Percentiles rank a stretch among this genome's conserved stretches.
These are phyloP conservation scores for Berkeleyomyces rouxiae DNA, from an alignment of 2,329 filamentous ascomycete genomes.

Conservation along the genomic window DNA sequence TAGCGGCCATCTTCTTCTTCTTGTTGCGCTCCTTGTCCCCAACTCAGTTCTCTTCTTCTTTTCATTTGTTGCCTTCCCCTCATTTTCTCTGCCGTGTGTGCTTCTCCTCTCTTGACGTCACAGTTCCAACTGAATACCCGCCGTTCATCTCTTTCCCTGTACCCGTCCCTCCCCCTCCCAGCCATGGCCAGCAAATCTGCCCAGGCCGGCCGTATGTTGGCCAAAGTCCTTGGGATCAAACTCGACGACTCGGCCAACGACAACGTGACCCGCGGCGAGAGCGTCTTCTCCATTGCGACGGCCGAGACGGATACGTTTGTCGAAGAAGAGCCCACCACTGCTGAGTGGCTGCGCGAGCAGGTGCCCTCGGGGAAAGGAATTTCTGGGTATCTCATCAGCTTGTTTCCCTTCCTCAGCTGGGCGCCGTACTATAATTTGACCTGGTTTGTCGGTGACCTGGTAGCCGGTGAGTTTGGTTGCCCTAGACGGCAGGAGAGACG, in stretches of 20 bases:
- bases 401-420: slow-evolving; percentile 88
- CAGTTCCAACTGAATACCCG: not conserved
- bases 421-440: slow-evolving; percentile 73
- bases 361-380: slow-evolving; percentile 41
- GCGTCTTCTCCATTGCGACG: slow-evolving; percentile 55
- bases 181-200: slow-evolving; percentile 27
- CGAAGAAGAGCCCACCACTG: slow-evolving; percentile 60
- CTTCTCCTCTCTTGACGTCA: not conserved
- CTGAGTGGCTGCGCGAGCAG: slow-evolving; percentile 53
- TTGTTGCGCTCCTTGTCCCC: not conserved
- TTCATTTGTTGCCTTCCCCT: not conserved
- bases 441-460: slow-evolving; percentile 78
- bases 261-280: slow-evolving; percentile 59
- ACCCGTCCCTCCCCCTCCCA: not conserved
- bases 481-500: not conserved
- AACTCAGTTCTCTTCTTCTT: not conserved
- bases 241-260: slow-evolving; percentile 42
- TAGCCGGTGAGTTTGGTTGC: slow-evolving; percentile 38
- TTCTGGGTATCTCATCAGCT: slow-evolving; percentile 43
- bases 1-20: not conserved
- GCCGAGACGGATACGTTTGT: slow-evolving; percentile 54
- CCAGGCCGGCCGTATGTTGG: slow-evolving; percentile 55
- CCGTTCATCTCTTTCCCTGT: not conserved
- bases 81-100: not conserved
- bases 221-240: slow-evolving; percentile 71